phyloP scores from a whole-genome alignment of 306 rosid species.

The Quercus parvula region DNA sequence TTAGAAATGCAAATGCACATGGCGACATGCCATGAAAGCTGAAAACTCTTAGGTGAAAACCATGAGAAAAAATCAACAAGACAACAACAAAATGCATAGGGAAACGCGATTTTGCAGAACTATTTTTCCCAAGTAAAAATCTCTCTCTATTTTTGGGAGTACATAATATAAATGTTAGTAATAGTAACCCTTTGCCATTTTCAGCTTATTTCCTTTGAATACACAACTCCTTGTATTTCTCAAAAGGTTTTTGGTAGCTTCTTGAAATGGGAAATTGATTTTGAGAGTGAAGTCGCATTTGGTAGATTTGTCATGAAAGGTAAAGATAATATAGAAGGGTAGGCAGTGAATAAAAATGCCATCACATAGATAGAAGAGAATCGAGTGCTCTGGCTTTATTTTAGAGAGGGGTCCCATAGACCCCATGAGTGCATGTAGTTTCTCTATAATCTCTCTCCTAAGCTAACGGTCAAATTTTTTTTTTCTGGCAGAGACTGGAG shows the following conservation, averaged over 20 bases:
- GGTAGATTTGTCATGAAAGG: constrained; percentile 10
- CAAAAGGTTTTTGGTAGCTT: constrained; percentile 20
- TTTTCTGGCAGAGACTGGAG: not conserved
- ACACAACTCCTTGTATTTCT: too few relatives aligned
- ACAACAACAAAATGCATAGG: too few relatives aligned
- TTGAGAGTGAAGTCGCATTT: constrained; percentile 39
- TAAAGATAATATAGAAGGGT: constrained; percentile 15
- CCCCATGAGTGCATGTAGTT: constrained; percentile 26
- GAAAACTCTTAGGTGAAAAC: too few relatives aligned
- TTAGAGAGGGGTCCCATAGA: constrained; percentile 24
- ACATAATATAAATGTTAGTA: too few relatives aligned
- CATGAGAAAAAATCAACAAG: too few relatives aligned
- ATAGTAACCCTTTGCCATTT: too few relatives aligned
- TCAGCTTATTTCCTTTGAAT: too few relatives aligned
- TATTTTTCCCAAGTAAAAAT: too few relatives aligned
- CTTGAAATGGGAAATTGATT: constrained; percentile 41
- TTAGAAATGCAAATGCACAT: too few relatives aligned
- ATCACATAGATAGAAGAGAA: constrained; percentile 18
- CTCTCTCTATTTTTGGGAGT: too few relatives aligned
- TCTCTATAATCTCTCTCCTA: constrained; percentile 12
- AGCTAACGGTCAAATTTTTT: constrained; percentile 47
- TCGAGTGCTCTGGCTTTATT: constrained; percentile 27
- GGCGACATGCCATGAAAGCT: too few relatives aligned
- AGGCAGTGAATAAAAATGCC: not conserved
- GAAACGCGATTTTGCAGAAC: too few relatives aligned